phyloP scores from a whole-genome alignment of 495 filamentous ascomycete species.

The Daldinia loculata region DNA sequence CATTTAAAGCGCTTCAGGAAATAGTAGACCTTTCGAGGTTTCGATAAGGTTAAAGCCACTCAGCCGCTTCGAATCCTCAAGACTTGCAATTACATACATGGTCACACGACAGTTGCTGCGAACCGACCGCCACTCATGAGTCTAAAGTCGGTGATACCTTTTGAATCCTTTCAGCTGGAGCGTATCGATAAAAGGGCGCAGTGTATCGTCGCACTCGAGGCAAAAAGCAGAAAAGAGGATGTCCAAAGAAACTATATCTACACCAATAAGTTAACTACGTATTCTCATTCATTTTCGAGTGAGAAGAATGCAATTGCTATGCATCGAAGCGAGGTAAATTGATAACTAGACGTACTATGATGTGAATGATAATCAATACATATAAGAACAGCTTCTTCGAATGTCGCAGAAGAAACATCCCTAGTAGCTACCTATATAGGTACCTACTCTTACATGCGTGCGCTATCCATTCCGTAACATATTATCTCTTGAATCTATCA shows the following conservation, averaged over 20 bases:
- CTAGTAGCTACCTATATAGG: background rate
- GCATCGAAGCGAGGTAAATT: too few relatives aligned
- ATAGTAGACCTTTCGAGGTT: background rate
- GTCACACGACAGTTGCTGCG: background rate
- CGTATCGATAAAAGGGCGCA: too few relatives aligned
- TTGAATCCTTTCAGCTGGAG: background rate
- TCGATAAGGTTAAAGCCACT: constrained; percentile 5
- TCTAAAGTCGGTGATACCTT: background rate
- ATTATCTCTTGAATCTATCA: background rate
- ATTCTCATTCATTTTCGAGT: too few relatives aligned
- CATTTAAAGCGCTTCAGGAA: background rate
- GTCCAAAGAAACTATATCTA: too few relatives aligned
- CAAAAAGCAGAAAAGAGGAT: too few relatives aligned
- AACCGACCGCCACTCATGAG: background rate
- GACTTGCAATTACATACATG: background rate
- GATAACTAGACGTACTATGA: too few relatives aligned
- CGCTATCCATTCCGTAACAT: background rate
- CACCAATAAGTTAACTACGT: too few relatives aligned
- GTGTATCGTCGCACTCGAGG: too few relatives aligned
- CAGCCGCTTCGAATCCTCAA: background rate
- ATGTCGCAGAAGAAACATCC: too few relatives aligned
- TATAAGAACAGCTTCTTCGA: background rate
- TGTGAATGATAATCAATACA: too few relatives aligned
- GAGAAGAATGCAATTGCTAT: too few relatives aligned
- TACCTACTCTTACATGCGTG: background rate